Evolutionary conservation across 1,284 basidiomycete genomes (phyloP).

Genomic region (Ceratobasidium sp.): DNA sequence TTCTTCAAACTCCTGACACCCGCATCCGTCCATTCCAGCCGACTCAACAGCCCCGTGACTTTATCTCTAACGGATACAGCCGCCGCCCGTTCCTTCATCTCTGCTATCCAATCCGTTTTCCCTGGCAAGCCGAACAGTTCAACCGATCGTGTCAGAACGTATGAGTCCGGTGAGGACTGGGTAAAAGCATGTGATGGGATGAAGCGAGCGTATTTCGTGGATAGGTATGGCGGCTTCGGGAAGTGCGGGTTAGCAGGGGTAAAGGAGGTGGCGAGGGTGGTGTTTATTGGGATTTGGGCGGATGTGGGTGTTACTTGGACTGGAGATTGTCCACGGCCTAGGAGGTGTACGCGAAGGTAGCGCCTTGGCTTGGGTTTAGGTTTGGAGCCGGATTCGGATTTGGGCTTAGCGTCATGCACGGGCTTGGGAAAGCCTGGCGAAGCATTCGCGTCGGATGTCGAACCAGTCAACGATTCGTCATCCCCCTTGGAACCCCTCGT

Average conservation of each 20-base stretch:
- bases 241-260: background rate
- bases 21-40: constrained; percentile 13
- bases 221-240: constrained; percentile 15
- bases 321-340: background rate
- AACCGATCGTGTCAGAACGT: constrained; percentile 15
- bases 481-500: background rate
- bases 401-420: background rate
- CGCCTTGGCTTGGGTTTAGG: background rate
- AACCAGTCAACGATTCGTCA: background rate
- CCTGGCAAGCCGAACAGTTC: constrained; percentile 35
- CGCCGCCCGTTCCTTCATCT: background rate
- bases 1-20: constrained; percentile 7
- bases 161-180: background rate
- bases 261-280: background rate
- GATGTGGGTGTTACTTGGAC: background rate
- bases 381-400: background rate
- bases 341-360: constrained; percentile 1
- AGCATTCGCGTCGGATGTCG: background rate
- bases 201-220: background rate
- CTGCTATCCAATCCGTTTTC: background rate
- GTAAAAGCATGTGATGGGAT: constrained; percentile 2
- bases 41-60: background rate
- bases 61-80: background rate
- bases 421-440: background rate
- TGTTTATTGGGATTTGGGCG: constrained; percentile 10